These are phyloP conservation scores for Gliomastix tumulicola DNA, from an alignment of 2,329 filamentous ascomycete species.

Conservation along the genomic window DNA sequence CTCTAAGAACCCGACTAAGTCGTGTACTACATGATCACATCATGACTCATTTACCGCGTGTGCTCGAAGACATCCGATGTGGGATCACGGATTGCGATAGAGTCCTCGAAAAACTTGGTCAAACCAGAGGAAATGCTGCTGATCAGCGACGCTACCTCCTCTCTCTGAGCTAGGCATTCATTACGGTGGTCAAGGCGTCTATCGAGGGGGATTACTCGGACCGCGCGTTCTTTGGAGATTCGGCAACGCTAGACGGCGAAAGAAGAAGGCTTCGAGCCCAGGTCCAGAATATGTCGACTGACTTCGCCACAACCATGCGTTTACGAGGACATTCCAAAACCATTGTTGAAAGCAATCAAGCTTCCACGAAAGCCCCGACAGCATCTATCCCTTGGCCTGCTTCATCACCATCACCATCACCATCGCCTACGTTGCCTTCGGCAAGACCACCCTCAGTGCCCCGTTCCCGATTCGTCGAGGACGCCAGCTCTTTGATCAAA, in stretches of 20 bases:
- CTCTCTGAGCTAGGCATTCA: conserved; percentile 35
- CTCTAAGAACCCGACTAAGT: conserved; percentile 41
- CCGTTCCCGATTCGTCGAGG: not conserved
- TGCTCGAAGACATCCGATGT: conserved; percentile 33
- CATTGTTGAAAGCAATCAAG: conserved; percentile 14
- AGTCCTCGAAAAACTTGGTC: conserved; percentile 39
- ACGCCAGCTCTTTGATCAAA: conserved; percentile 8
- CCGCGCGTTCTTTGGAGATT: conserved; percentile 38
- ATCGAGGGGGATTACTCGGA: conserved; percentile 44
- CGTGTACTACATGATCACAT: conserved; percentile 41
- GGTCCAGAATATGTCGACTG: conserved; percentile 39
- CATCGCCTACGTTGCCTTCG: not conserved
- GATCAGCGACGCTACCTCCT: conserved; percentile 44
- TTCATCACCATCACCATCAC: too few relatives aligned
- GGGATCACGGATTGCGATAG: conserved; percentile 23
- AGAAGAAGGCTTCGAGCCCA: conserved; percentile 43
- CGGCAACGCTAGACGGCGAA: conserved; percentile 20
- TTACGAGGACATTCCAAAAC: conserved; percentile 29
- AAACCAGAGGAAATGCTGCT: conserved; percentile 29
- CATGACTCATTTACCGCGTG: conserved; percentile 31
- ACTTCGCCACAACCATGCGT: conserved; percentile 38
- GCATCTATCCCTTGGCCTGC: too few relatives aligned
- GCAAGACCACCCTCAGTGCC: conserved; percentile 7
- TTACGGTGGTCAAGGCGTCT: conserved; percentile 33
- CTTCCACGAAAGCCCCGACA: not conserved